Conservation (phyloP, 2,329 filamentous ascomycete genomes). For the Mariannaea elegans region DNA sequence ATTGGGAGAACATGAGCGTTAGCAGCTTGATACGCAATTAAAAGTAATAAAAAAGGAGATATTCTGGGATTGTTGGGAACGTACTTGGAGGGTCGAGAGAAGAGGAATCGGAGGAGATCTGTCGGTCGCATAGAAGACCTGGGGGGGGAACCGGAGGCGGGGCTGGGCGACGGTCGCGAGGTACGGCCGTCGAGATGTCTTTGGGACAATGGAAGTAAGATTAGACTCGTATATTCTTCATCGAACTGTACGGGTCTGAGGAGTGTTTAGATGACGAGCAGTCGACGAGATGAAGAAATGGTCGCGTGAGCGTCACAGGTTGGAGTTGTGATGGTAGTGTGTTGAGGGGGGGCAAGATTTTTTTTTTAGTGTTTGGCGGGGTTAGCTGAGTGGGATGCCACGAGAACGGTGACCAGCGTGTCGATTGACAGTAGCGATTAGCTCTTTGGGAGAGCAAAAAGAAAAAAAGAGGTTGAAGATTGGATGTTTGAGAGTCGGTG, state of each 20-base stretch:
- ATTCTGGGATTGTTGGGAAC: conserved; percentile 44
- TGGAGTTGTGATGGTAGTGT: not conserved
- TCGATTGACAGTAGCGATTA: not conserved
- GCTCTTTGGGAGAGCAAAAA: conserved; percentile 11
- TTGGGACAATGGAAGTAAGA: conserved; percentile 27
- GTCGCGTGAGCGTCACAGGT: conserved; percentile 33
- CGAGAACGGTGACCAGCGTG: conserved; percentile 5
- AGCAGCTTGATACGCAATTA: not conserved
- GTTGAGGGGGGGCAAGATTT: not conserved
- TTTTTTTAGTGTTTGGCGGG: conserved; percentile 16
- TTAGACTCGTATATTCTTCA: conserved; percentile 41
- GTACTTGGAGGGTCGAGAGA: conserved; percentile 88
- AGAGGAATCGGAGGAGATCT: conserved; percentile 91
- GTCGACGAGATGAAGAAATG: not conserved
- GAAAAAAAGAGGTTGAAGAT: not conserved
- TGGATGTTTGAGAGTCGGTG: conserved; percentile 21
- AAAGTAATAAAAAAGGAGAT: too few species aligned
- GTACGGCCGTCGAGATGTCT: conserved; percentile 37
- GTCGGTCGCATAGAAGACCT: conserved; percentile 85
- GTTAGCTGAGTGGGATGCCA: conserved; percentile 7
- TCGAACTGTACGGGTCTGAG: conserved; percentile 24
- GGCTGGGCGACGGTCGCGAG: conserved; percentile 37
- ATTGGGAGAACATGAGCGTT: conserved; percentile 8
- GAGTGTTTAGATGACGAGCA: not conserved
- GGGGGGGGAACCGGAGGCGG: conserved; percentile 33